Conservation (phyloP, 2,329 filamentous ascomycete species). For the Nakataea oryzae region DNA sequence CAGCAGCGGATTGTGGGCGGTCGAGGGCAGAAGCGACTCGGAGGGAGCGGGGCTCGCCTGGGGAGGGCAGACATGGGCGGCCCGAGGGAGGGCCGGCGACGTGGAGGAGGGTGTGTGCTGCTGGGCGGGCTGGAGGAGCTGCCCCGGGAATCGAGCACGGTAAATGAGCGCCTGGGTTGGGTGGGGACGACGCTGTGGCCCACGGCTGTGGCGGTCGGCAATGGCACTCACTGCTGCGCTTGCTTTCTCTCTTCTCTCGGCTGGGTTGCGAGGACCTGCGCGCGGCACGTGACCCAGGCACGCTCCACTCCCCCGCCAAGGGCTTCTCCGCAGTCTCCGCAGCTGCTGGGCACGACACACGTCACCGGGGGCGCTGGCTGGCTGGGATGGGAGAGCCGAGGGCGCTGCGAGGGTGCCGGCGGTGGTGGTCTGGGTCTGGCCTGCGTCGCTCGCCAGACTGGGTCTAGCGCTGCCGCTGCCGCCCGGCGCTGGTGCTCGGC, state of each 20-base stretch:
- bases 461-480: too few relatives aligned
- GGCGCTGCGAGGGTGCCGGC: too few relatives aligned
- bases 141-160: not conserved
- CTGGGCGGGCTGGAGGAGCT: not conserved
- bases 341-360: not conserved
- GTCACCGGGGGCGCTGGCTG: not conserved
- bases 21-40: not conserved
- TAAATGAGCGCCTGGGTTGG: not conserved
- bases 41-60: not conserved
- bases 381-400: not conserved
- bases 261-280: too few relatives aligned
- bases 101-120: not conserved
- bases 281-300: not conserved
- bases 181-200: not conserved
- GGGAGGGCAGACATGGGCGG: not conserved
- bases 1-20: not conserved
- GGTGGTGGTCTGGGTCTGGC: too few relatives aligned
- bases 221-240: not conserved
- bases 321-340: not conserved
- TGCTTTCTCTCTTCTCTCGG: too few relatives aligned
- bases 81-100: not conserved
- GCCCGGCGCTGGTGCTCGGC: not conserved
- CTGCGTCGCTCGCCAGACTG: too few relatives aligned
- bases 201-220: constrained; percentile 2
- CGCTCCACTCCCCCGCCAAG: not conserved